A percentile compares a stretch with the other conserved stretches of the same genome.
phyloP scores from a whole-genome alignment of 768 basidiomycete genomes.

The Suillus hirtellus region DNA sequence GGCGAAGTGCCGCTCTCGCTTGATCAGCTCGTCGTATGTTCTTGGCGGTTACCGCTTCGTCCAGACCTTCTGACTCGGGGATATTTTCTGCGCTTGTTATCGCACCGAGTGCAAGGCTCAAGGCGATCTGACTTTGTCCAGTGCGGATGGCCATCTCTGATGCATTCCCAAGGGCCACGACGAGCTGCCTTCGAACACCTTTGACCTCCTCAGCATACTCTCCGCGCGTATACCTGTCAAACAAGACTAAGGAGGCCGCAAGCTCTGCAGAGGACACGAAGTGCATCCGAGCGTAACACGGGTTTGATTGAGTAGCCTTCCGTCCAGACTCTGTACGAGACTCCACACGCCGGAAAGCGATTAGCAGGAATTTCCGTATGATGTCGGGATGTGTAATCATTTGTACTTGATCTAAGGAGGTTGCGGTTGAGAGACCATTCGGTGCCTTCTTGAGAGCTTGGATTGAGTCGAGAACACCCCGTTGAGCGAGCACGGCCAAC shows the following conservation, averaged over 20 bases:
- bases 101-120: constrained; percentile 6
- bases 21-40: constrained; percentile 7
- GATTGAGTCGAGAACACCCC: constrained; percentile 21
- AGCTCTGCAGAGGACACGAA: constrained; percentile 34
- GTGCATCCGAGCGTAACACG: constrained; percentile 24
- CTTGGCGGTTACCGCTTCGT: constrained; percentile 1
- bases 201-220: constrained; percentile 17
- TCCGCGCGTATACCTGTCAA: constrained; percentile 29
- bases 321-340: constrained; percentile 27
- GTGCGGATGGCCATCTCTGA: constrained; percentile 30
- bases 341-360: constrained; percentile 20
- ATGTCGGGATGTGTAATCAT: constrained; percentile 22
- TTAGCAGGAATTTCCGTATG: constrained; percentile 22
- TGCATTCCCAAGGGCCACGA: constrained; percentile 34
- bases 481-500: constrained; percentile 29
- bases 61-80: constrained; percentile 3
- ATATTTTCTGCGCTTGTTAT: constrained; percentile 4
- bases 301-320: constrained; percentile 19
- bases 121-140: constrained; percentile 2
- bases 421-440: constrained; percentile 17
- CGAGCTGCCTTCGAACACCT: constrained; percentile 29
- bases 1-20: constrained; percentile 4
- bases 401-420: constrained; percentile 22
- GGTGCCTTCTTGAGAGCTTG: constrained; percentile 21
- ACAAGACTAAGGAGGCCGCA: constrained; percentile 28